These are phyloP conservation scores for Aspergillus tubingensis DNA, from an alignment of 2,329 filamentous ascomycete genomes.

Conservation along the genomic window DNA sequence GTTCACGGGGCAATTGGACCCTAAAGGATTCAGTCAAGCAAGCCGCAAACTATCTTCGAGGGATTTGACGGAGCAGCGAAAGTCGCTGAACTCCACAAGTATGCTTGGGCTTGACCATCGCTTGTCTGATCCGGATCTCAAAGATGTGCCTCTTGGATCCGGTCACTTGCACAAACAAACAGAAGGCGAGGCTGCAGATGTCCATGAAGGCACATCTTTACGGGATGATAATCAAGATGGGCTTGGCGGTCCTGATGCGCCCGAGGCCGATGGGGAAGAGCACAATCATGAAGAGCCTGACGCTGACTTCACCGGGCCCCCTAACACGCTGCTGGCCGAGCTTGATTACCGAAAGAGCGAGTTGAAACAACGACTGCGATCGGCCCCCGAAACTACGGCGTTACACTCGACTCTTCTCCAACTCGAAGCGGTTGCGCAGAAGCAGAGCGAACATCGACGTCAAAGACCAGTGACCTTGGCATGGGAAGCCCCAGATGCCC, in stretches of 20 bases:
- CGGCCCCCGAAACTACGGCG: conserved; percentile 70
- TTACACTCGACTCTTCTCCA: conserved; percentile 88
- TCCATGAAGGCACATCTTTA: conserved; percentile 24
- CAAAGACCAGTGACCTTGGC: conserved; percentile 79
- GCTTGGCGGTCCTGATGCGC: conserved; percentile 16
- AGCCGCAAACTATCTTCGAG: conserved; percentile 32
- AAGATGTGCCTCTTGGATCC: conserved; percentile 15
- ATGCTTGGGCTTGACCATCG: conserved; percentile 27
- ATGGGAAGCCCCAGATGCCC: conserved; percentile 68
- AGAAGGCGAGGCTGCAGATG: conserved; percentile 24
- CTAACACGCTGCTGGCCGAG: conserved; percentile 89
- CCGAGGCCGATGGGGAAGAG: conserved; percentile 29
- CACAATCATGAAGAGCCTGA: conserved; percentile 46
- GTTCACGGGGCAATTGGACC: conserved; percentile 86
- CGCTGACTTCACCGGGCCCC: conserved; percentile 65
- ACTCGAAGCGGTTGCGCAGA: conserved; percentile 84
- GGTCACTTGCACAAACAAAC: conserved; percentile 16
- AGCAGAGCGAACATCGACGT: conserved; percentile 70
- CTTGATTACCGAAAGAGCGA: conserved; percentile 88
- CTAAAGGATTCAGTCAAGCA: conserved; percentile 69
- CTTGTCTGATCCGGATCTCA: conserved; percentile 20
- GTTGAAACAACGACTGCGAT: conserved; percentile 75
- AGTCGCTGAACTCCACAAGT: conserved; percentile 34
- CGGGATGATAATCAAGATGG: conserved; percentile 16
- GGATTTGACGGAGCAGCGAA: conserved; percentile 27